Evolutionary conservation across 805 yeast species (phyloP).

Genomic region (Yarrowia deformans): DNA sequence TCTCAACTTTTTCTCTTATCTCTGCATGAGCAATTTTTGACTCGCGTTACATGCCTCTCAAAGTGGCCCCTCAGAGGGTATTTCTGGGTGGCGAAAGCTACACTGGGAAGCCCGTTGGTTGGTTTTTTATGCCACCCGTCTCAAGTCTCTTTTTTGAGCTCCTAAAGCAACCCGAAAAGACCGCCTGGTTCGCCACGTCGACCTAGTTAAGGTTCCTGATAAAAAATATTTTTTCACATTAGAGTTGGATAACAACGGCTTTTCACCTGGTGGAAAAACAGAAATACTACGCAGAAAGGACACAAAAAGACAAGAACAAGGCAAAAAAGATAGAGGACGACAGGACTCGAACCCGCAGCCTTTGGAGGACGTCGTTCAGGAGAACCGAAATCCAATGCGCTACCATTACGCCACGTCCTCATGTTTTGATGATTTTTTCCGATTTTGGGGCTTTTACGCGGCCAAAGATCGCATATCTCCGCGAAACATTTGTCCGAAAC

Average conservation of each 20-base stretch:
- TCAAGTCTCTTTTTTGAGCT: too few species aligned
- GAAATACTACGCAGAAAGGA: neutral
- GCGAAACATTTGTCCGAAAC: too few species aligned
- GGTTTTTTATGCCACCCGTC: too few species aligned
- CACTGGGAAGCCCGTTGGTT: too few species aligned
- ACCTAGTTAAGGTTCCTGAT: too few species aligned
- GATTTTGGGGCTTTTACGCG: neutral
- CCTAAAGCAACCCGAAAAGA: too few species aligned
- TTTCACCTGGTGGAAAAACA: neutral
- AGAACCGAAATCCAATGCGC: constrained; percentile 28
- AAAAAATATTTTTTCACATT: neutral
- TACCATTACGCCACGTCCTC: constrained; percentile 29
- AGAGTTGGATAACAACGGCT: constrained; percentile 13
- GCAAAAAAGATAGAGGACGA: constrained; percentile 12
- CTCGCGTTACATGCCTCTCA: too few species aligned
- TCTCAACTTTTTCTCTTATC: neutral
- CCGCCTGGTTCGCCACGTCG: too few species aligned
- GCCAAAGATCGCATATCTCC: neutral
- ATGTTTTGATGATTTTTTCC: neutral
- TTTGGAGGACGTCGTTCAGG: constrained; percentile 25
- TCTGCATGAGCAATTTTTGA: neutral
- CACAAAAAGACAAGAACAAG: neutral
- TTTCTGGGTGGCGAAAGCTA: too few species aligned
- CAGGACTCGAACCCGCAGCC: constrained; percentile 30
- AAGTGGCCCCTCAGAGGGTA: too few species aligned